phyloP scores from a whole-genome alignment of 2,329 filamentous ascomycete genomes.

The Aureobasidium sp. region DNA sequence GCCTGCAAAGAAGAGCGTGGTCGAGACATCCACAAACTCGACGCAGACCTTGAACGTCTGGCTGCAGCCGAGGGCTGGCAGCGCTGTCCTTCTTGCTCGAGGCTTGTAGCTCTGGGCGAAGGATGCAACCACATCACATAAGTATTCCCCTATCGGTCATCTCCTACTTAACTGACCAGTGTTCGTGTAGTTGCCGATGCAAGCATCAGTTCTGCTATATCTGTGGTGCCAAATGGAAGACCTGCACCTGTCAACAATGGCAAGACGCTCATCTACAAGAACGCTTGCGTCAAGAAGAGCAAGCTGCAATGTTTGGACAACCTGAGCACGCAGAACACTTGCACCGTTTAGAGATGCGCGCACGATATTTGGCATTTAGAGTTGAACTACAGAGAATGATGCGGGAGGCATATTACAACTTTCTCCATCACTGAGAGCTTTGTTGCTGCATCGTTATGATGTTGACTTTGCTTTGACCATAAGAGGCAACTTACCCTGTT shows the following conservation, averaged over 20 bases:
- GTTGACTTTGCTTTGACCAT: no score
- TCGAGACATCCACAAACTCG: neutral
- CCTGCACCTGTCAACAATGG: neutral
- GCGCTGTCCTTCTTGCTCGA: neutral
- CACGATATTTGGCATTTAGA: no score
- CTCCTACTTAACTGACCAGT: no score
- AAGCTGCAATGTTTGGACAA: neutral
- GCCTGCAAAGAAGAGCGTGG: neutral
- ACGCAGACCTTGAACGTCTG: neutral
- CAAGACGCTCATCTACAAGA: neutral
- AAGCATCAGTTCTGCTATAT: neutral
- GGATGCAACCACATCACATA: neutral
- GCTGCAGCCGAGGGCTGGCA: neutral
- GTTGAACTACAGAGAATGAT: no score
- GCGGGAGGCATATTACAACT: no score
- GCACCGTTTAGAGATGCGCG: no score
- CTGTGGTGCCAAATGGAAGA: neutral
- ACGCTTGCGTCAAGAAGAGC: neutral
- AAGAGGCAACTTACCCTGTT: no score
- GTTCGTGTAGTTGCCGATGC: neutral
- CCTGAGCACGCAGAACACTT: no score
- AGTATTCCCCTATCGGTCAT: neutral
- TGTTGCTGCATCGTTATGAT: no score
- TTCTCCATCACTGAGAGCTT: no score
- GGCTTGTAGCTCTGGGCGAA: neutral